Percentiles rank a stretch among this genome's conserved stretches.
Conservation (phyloP, 164 flowering plant species). For the Piper longum region DNA sequence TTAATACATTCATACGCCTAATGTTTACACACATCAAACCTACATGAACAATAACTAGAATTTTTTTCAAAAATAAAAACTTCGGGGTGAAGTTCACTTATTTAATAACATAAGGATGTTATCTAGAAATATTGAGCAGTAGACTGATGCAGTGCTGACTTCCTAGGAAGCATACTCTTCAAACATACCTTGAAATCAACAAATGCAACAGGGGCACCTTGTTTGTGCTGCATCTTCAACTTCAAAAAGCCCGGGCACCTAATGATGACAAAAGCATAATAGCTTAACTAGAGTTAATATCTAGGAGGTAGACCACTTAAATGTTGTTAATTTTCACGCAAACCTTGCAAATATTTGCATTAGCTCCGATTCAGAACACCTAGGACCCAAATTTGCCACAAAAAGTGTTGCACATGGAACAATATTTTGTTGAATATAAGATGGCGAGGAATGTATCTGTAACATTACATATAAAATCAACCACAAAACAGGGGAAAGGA, state of each 20-base stretch:
- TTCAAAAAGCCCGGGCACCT: constrained; percentile 83
- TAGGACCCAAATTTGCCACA: constrained; percentile 83
- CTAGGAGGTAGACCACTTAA: neutral
- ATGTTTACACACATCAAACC: neutral
- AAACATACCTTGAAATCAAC: constrained; percentile 75
- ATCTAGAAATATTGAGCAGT: no score
- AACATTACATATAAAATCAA: neutral
- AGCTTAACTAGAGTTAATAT: neutral
- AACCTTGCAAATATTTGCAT: constrained; percentile 76
- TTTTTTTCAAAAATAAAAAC: neutral
- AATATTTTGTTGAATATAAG: constrained; percentile 22
- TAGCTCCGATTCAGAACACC: constrained; percentile 72
- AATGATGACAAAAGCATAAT: neutral
- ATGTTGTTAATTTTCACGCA: constrained; percentile 2
- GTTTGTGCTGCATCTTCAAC: constrained; percentile 76
- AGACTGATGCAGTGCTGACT: neutral
- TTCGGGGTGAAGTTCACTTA: neutral
- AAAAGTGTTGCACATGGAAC: constrained; percentile 87
- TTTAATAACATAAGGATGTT: neutral
- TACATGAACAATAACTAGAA: neutral
- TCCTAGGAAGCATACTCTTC: neutral
- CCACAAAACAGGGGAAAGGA: neutral
- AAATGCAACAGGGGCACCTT: constrained; percentile 90
- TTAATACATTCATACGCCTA: no score
- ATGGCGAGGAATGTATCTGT: constrained; percentile 22